Evolutionary conservation across 768 basidiomycete species (phyloP), one percentile per base, ranked within the genome.

Genomic region (Termitomyces titanicus): DNA sequence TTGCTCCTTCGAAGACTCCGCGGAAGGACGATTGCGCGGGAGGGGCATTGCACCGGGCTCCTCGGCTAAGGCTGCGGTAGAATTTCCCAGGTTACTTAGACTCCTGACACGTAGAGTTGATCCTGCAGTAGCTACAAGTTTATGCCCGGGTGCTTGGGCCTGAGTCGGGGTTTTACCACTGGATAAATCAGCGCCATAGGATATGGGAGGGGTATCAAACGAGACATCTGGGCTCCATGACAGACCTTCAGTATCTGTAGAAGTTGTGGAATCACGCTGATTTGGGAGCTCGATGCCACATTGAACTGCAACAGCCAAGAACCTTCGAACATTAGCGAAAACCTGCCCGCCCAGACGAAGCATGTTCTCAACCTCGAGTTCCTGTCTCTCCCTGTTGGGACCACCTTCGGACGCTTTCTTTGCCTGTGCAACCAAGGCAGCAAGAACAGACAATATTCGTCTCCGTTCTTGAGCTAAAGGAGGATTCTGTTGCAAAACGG

Each of bases 351-450:
- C 89, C 10, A 90, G 77, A 29, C 84, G 82, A 24, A 96, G 77
- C 93, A 97, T 94, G 24, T 74, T 76, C 50, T 86, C 81, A 13
- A 88, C 81, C 64, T 92, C 88, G 22, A 73, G 60, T 34, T 80
- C 79, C 56, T 74, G 74, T 27, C 66, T 70, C 22, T 79, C 74
- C 33, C 77, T 79, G 20, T 79, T 75, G 0, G 74, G 59, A 15
- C 66, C 69, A 13, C 75, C 79, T 24, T 83, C 82, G 1, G 80
- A 86, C 1, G 84, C 85, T 56, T 76, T 82, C 67, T 83, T 86
- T 10, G 92, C 83, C 64, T 92, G 89, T 1, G 86, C 79, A 12
- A 98, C 95, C 35, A 99, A 79, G 9, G 81, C 79, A 3, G 92
- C 89, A 24, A 99, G 79, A 48, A 88, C 82, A 2, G 86, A 82